These are phyloP conservation scores for Colletotrichum noveboracense DNA, from an alignment of 2,329 filamentous ascomycete genomes.

Conservation along the genomic window DNA sequence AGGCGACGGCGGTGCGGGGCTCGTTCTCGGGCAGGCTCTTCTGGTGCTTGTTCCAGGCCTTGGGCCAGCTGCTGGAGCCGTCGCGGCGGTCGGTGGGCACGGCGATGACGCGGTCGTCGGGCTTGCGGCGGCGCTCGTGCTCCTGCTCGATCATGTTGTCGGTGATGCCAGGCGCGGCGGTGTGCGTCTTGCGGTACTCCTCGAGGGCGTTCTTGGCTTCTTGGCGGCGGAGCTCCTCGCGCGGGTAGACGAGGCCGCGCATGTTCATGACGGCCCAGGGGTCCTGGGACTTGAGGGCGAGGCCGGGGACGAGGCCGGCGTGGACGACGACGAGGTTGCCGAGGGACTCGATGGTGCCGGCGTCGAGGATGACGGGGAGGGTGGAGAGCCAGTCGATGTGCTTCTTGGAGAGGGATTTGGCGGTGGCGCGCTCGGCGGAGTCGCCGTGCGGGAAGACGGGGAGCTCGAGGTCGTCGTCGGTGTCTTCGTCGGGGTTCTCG, in stretches of 20 bases:
- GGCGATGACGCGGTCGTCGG: conserved; percentile 33
- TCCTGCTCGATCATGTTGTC: conserved; percentile 21
- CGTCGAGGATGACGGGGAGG: conserved; percentile 79
- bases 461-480: conserved; percentile 21
- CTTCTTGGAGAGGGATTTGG: conserved; percentile 55
- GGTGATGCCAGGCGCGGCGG: conserved; percentile 16
- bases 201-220: conserved; percentile 27
- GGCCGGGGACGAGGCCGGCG: conserved; percentile 80
- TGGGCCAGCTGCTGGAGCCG: conserved; percentile 69
- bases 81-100: conserved; percentile 47
- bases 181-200: conserved; percentile 13
- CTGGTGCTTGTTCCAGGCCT: conserved; percentile 63
- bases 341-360: conserved; percentile 63
- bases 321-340: conserved; percentile 75
- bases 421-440: conserved; percentile 55
- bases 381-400: conserved; percentile 73
- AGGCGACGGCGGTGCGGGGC: conserved; percentile 72
- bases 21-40: conserved; percentile 31
- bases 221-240: conserved; percentile 42
- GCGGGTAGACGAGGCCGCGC: conserved; percentile 73
- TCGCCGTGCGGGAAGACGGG: conserved; percentile 37
- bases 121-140: conserved; percentile 17
- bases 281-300: conserved; percentile 73
- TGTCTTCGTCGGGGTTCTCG: conserved; percentile 28
- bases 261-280: conserved; percentile 91